A percentile compares a stretch with the other conserved stretches of the same genome.
These are phyloP conservation scores for Pyricularia pennisetigena DNA, from an alignment of 2,329 filamentous ascomycete genomes.

Conservation along the genomic window DNA sequence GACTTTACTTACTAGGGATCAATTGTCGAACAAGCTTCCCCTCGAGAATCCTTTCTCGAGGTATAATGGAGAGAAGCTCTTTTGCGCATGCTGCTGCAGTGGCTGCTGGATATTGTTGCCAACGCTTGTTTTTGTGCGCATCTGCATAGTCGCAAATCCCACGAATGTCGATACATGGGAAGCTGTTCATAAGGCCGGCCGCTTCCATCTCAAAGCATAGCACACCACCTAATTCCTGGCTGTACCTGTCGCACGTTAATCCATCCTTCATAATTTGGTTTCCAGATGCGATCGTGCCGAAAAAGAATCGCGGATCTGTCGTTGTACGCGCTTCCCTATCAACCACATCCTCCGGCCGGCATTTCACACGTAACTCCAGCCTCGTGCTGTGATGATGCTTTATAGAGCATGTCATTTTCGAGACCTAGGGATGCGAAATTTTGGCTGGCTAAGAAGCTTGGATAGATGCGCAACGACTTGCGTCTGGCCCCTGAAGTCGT, in stretches of 20 bases:
- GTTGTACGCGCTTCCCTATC: slow-evolving; percentile 24
- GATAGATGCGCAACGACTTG: neutral
- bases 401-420: neutral
- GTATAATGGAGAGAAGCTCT: too few species aligned
- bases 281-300: neutral
- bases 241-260: neutral
- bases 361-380: neutral
- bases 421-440: neutral
- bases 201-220: neutral
- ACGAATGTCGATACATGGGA: slow-evolving; percentile 2
- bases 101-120: too few species aligned
- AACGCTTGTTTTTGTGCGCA: too few species aligned
- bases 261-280: slow-evolving; percentile 2
- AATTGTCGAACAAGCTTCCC: too few species aligned
- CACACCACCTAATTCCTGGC: neutral
- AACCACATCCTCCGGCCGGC: neutral
- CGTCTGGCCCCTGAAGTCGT: neutral
- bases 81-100: too few species aligned
- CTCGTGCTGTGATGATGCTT: neutral
- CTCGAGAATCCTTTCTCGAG: too few species aligned
- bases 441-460: neutral
- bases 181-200: neutral
- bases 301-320: slow-evolving; percentile 5
- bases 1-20: too few species aligned
- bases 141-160: too few species aligned